phyloP scores from a whole-genome alignment of 2,329 filamentous ascomycete species.

The Apiospora saccharicola region DNA sequence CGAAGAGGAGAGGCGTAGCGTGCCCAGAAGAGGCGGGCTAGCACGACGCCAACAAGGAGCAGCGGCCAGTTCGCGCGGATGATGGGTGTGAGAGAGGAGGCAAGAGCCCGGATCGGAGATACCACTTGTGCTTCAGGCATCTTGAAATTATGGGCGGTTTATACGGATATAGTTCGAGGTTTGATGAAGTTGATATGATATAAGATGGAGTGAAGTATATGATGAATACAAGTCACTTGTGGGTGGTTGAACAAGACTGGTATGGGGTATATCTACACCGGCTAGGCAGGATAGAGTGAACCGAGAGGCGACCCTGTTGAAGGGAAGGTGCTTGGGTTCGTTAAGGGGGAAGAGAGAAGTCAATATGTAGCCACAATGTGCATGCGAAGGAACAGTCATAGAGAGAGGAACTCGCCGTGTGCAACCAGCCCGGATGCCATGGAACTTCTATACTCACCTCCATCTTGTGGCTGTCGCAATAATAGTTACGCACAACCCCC shows the following conservation, averaged over 20 bases:
- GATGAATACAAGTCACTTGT: not conserved
- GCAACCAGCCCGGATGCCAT: not conserved
- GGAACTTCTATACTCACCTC: constrained; percentile 10
- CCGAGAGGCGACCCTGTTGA: constrained; percentile 8
- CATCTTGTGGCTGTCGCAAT: not conserved
- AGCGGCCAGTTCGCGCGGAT: constrained; percentile 43
- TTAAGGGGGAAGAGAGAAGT: not conserved
- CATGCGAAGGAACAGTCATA: not conserved
- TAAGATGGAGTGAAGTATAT: no score
- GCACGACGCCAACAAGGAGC: constrained; percentile 39
- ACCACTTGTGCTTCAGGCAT: constrained; percentile 36
- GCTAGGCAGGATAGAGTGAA: not conserved
- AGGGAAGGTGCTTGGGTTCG: not conserved
- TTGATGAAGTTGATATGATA: not conserved
- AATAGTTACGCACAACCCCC: not conserved
- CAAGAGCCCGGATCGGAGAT: constrained; percentile 38
- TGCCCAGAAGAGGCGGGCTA: constrained; percentile 40
- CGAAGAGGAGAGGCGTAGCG: constrained; percentile 45
- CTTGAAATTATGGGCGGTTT: constrained; percentile 26
- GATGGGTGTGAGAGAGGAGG: constrained; percentile 41
- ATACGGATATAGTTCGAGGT: not conserved
- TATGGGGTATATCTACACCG: not conserved
- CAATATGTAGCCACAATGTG: not conserved
- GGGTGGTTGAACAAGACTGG: constrained; percentile 4
- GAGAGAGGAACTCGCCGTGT: not conserved